phyloP scores from a whole-genome alignment of 768 basidiomycete genomes.

The Suillus discolor region DNA sequence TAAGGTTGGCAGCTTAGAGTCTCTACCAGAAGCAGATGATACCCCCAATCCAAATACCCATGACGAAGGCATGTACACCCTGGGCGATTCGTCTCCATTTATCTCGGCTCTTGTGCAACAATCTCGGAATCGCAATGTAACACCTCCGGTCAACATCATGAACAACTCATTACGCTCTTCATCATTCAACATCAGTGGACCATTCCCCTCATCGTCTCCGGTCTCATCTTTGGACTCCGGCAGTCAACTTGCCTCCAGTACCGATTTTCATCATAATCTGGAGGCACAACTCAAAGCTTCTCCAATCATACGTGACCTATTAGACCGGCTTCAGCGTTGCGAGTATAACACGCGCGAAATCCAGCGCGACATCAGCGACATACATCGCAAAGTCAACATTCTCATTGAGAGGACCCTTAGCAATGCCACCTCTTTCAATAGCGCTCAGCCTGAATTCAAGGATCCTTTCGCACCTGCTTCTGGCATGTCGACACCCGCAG shows the following conservation, averaged over 20 bases:
- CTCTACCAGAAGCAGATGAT: conserved; percentile 58
- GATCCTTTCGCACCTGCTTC: conserved; percentile 67
- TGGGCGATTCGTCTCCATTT: conserved; percentile 36
- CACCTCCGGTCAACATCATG: conserved; percentile 47
- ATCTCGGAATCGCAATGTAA: conserved; percentile 41
- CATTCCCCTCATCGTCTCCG: conserved; percentile 68
- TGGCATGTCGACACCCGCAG: conserved; percentile 33
- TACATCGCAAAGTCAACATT: conserved; percentile 77
- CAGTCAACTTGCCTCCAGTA: conserved; percentile 56
- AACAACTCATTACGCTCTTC: conserved; percentile 38
- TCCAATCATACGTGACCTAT: conserved; percentile 72
- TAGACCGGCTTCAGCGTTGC: conserved; percentile 73
- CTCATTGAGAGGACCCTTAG: conserved; percentile 67
- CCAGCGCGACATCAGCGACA: conserved; percentile 70
- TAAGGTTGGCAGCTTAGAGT: conserved; percentile 51
- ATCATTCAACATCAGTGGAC: conserved; percentile 45
- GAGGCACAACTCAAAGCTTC: conserved; percentile 78
- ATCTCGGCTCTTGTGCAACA: conserved; percentile 42
- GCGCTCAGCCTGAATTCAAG: conserved; percentile 72
- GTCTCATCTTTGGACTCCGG: conserved; percentile 79
- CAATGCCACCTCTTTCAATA: conserved; percentile 22
- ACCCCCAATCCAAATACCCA: conserved; percentile 38
- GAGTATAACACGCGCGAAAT: conserved; percentile 73
- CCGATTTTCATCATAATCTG: conserved; percentile 53
- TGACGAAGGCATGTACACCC: conserved; percentile 28